Evolutionary conservation across 345 rosid genomes (phyloP), one percentile per base, ranked within the genome.

Genomic region (Rhizophora apiculata): DNA sequence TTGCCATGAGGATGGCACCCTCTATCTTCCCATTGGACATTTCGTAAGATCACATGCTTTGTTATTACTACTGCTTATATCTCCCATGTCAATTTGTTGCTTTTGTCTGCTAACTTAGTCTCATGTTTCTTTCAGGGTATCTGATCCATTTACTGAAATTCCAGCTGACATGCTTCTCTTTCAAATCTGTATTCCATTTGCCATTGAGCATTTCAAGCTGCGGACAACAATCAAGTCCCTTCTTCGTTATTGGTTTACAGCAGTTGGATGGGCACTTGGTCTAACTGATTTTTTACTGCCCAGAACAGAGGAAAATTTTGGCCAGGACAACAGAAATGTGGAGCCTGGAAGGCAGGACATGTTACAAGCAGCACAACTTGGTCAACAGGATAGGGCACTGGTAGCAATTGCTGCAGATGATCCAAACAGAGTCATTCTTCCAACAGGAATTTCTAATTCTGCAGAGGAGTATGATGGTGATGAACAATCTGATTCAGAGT

Each of bases 111-210:
- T 80, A 60, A 75, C 48, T 39, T 54, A 34, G 31, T 21, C 57
- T 37, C 11, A 6, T 54, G 10, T 62, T 70, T 78, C 31, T 71
- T 72, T 69, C 96, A 95, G 97, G 77, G 94, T 96, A 46, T 89
- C 99, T 0, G 99, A 96, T 74, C 99, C 99, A 63, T 89, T 92
- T 80, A 96, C 99, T 10, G 99, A 96, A 82, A 92, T 96, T 72
- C 99, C 99, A 0, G 98, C 94, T 31, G 97, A 89, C 85, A 89
- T 92, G 94, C 99, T 96, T 68, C 89, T 96, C 66, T 92, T 96
- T 73, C 98, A 92, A 84, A 96, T 92, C 69, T 96, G 97, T 85
- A 86, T 90, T 66, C 99, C 97, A n/a, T 96, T 96, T 85, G 96
- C 94, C 43, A 79, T 92, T 70, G 90, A 92, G 78, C 96, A 96